phyloP scores from a whole-genome alignment of 2,329 filamentous ascomycete genomes.

The Penicillium brevicompactum region DNA sequence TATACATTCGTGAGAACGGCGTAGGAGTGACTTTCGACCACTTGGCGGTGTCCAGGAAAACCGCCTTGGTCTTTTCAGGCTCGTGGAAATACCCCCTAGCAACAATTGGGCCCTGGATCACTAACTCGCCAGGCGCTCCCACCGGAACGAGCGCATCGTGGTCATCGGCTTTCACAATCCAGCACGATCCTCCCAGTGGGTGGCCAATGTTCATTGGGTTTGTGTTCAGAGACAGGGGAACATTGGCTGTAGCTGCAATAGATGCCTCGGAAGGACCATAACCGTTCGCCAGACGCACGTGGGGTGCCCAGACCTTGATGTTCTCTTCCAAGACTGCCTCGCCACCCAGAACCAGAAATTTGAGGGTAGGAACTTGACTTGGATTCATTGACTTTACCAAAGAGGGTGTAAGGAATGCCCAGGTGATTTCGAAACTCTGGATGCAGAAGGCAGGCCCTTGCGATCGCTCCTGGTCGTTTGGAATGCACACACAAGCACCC shows the following conservation, averaged over 20 bases:
- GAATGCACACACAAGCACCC: constrained; percentile 45
- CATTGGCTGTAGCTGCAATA: not conserved
- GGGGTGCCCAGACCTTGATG: not conserved
- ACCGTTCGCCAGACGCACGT: not conserved
- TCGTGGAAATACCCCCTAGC: constrained; percentile 3
- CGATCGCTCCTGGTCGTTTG: constrained; percentile 35
- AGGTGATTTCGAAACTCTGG: not conserved
- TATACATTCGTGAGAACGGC: not conserved
- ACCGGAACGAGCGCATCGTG: constrained; percentile 5
- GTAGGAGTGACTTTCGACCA: not conserved
- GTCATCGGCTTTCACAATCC: constrained; percentile 5
- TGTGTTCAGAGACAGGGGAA: not conserved
- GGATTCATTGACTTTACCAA: constrained; percentile 1
- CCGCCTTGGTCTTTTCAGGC: constrained; percentile 1
- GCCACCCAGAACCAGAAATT: not conserved
- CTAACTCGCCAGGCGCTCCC: constrained; percentile 6
- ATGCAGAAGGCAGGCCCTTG: not conserved
- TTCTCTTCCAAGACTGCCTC: not conserved
- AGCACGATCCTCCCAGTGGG: not conserved
- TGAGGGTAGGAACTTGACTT: not conserved
- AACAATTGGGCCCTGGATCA: constrained; percentile 2
- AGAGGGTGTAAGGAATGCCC: constrained; percentile 6
- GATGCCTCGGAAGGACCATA: constrained; percentile 3
- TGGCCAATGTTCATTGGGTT: constrained; percentile 2
- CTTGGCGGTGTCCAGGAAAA: not conserved